These are phyloP conservation scores for Eimeria sp. DNA, from an alignment of 169 alveolate species.

Conservation along the genomic window DNA sequence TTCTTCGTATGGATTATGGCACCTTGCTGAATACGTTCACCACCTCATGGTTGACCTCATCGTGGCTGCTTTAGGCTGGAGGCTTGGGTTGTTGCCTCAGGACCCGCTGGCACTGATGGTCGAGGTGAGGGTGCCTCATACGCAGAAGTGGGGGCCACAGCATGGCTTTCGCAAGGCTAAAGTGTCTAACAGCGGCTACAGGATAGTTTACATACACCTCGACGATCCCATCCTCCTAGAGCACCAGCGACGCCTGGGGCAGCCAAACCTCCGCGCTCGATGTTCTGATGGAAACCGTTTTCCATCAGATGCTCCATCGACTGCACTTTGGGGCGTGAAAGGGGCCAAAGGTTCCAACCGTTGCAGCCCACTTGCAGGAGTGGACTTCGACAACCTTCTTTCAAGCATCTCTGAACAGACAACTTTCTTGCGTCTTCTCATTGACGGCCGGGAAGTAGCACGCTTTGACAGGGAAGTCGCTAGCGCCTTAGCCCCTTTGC, in stretches of 20 bases:
- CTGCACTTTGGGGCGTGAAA: neutral
- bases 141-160: constrained; percentile 24
- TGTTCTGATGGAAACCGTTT: neutral
- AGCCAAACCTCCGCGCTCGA: constrained; percentile 24
- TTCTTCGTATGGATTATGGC: neutral
- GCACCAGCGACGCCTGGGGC: constrained; percentile 52
- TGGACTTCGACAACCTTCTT: constrained; percentile 46
- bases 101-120: constrained; percentile 48
- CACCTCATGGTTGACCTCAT: neutral
- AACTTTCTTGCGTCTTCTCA: constrained; percentile 65
- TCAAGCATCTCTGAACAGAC: constrained; percentile 70
- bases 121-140: constrained; percentile 48
- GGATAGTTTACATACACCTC: constrained; percentile 56
- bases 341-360: neutral
- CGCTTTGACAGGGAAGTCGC: constrained; percentile 73
- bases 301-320: neutral
- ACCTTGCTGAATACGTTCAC: neutral
- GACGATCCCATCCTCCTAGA: constrained; percentile 54
- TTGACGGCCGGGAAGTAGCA: constrained; percentile 60
- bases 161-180: constrained; percentile 62
- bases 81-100: neutral
- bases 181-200: constrained; percentile 56
- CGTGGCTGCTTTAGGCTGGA: neutral
- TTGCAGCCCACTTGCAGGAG: constrained; percentile 46
- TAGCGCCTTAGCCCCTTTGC: constrained; percentile 46